phyloP scores from a whole-genome alignment of 306 rosid species.

The Oemleria cerasiformis region DNA sequence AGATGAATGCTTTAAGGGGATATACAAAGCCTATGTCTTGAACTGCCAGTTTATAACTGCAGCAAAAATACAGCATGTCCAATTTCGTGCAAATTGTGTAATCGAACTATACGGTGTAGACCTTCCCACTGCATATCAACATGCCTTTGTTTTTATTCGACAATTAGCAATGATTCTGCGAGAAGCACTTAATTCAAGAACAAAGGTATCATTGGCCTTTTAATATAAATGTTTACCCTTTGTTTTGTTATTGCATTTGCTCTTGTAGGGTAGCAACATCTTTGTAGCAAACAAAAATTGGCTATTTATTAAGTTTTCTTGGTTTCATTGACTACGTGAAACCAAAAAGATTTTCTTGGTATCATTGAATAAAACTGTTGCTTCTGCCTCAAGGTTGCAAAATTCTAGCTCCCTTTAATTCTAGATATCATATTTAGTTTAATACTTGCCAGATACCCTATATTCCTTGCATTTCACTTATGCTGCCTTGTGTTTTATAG shows the following conservation, averaged over 20 bases:
- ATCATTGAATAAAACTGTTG: conserved; percentile 5
- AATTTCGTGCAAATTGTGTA: conserved; percentile 76
- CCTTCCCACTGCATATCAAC: conserved; percentile 83
- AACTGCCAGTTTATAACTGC: conserved; percentile 92
- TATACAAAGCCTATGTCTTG: conserved; percentile 89
- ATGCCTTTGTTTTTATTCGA: conserved; percentile 82
- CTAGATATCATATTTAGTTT: background rate
- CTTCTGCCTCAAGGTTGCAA: conserved; percentile 23
- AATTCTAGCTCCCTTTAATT: background rate
- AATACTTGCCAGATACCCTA: background rate
- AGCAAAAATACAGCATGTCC: conserved; percentile 71
- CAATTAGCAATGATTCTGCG: conserved; percentile 88
- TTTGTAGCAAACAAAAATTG: background rate
- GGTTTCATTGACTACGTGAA: background rate
- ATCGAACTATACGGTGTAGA: conserved; percentile 76
- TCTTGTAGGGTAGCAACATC: background rate
- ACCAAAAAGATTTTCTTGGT: background rate
- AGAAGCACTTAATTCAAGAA: conserved; percentile 79
- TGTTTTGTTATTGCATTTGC: background rate
- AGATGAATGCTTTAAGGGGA: conserved; percentile 86
- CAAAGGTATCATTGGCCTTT: conserved; percentile 56
- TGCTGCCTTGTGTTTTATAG: conserved; percentile 38
- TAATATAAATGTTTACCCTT: background rate
- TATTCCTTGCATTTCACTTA: conserved; percentile 13
- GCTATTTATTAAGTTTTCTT: background rate